phyloP scores from a whole-genome alignment of 371 early-diverging fungal genomes.

The Apophysomyces sp. region DNA sequence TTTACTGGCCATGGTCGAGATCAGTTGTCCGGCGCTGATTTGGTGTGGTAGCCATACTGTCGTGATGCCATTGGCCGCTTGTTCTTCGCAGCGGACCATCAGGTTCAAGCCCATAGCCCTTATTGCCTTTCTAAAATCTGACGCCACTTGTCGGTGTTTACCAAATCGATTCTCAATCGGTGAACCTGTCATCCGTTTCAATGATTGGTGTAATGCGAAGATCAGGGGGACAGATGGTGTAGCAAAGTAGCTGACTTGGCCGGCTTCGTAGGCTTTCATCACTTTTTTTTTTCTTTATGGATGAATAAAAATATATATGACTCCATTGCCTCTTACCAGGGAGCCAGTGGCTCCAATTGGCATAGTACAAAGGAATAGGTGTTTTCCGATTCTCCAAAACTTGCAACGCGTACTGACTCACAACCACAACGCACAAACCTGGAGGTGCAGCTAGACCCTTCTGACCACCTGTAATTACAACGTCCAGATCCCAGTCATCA shows the following conservation, averaged over 20 bases:
- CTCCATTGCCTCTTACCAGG: slow-evolving; percentile 62
- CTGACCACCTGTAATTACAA: slow-evolving; percentile 90
- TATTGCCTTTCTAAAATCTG: slow-evolving; percentile 71
- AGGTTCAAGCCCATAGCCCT: slow-evolving; percentile 75
- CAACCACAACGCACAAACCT: slow-evolving; percentile 84
- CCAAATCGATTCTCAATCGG: slow-evolving; percentile 70
- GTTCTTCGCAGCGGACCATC: slow-evolving; percentile 60
- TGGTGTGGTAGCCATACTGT: slow-evolving; percentile 93
- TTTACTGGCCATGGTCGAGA: slow-evolving; percentile 70
- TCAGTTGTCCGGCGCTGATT: slow-evolving; percentile 73
- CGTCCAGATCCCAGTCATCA: slow-evolving; percentile 91
- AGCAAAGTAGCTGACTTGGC: slow-evolving; percentile 92
- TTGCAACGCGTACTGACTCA: slow-evolving; percentile 68
- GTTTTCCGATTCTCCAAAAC: slow-evolving; percentile 72
- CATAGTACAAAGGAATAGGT: slow-evolving; percentile 73
- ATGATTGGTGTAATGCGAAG: slow-evolving; percentile 82
- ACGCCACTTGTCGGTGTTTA: slow-evolving; percentile 69
- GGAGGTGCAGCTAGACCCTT: slow-evolving; percentile 94
- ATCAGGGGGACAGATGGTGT: slow-evolving; percentile 96
- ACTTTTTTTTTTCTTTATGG: slow-evolving; percentile 42
- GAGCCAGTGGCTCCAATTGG: slow-evolving; percentile 84
- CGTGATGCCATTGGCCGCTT: slow-evolving; percentile 90
- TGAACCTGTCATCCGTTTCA: slow-evolving; percentile 73
- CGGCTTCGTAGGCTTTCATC: slow-evolving; percentile 92
- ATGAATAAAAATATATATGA: no score